Conservation (phyloP, 257 asterid genomes). For the Rauvolfia tetraphylla region DNA sequence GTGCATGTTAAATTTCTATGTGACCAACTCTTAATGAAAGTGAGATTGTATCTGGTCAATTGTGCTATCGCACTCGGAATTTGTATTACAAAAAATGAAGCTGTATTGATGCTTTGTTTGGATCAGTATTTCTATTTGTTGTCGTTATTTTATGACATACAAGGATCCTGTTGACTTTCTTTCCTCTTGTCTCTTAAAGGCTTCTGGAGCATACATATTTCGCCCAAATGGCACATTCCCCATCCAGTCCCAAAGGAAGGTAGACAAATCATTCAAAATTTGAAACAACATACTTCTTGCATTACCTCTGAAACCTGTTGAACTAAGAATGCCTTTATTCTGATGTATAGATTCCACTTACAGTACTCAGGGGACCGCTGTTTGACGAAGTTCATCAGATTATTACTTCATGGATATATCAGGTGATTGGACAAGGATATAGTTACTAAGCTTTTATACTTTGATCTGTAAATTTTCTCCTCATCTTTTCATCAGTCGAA, state of each 20-base stretch:
- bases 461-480: neutral
- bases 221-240: slow-evolving; percentile 77
- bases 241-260: slow-evolving; percentile 49
- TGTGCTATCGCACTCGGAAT: neutral
- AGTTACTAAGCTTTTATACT: neutral
- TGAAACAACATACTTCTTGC: neutral
- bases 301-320: slow-evolving; percentile 2
- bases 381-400: slow-evolving; percentile 90
- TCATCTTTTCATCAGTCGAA: neutral
- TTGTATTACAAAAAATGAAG: neutral
- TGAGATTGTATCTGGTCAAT: neutral
- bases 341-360: slow-evolving; percentile 41
- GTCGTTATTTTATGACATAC: neutral
- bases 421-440: slow-evolving; percentile 37
- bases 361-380: slow-evolving; percentile 70
- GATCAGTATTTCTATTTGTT: neutral
- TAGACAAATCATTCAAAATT: slow-evolving; percentile 22
- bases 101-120: neutral
- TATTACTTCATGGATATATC: slow-evolving; percentile 81
- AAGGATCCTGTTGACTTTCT: neutral
- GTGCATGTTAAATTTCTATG: neutral
- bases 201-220: slow-evolving; percentile 90
- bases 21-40: neutral
- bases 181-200: slow-evolving; percentile 36
- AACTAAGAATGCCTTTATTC: slow-evolving; percentile 1